phyloP scores from a whole-genome alignment of 2,329 filamentous ascomycete genomes.

The Aspergillus piperis region DNA sequence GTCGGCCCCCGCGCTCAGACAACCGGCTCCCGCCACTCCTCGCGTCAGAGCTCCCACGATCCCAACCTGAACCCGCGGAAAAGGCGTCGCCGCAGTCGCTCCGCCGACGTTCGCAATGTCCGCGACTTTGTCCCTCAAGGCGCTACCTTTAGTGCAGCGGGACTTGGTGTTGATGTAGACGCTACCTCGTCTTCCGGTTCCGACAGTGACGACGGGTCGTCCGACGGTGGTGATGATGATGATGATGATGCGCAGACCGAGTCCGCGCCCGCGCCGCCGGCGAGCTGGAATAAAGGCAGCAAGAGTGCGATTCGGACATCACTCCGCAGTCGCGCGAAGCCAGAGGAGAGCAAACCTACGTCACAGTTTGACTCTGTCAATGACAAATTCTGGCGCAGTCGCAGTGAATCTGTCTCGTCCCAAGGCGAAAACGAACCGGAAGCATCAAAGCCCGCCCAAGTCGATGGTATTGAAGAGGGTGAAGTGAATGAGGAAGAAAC shows the following conservation, averaged over 20 bases:
- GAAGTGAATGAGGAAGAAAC: slow-evolving; percentile 28
- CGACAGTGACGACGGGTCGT: slow-evolving; percentile 16
- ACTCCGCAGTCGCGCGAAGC: slow-evolving; percentile 34
- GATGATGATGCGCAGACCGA: slow-evolving; percentile 14
- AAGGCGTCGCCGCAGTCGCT: slow-evolving; percentile 30
- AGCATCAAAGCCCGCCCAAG: slow-evolving; percentile 14
- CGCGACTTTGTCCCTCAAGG: slow-evolving; percentile 43
- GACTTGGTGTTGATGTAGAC: slow-evolving; percentile 36
- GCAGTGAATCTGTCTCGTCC: slow-evolving; percentile 36
- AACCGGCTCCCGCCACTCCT: slow-evolving; percentile 25
- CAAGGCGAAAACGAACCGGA: slow-evolving; percentile 12
- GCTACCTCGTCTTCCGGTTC: slow-evolving; percentile 34
- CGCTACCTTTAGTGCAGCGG: slow-evolving; percentile 35
- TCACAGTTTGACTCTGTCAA: slow-evolving; percentile 40
- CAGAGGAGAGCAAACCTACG: slow-evolving; percentile 16
- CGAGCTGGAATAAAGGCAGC: slow-evolving; percentile 50
- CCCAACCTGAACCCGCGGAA: slow-evolving; percentile 28
- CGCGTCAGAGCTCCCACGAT: slow-evolving; percentile 23
- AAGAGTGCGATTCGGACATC: slow-evolving; percentile 46
- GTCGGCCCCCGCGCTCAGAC: slow-evolving; percentile 40
- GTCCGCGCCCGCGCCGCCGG: slow-evolving; percentile 24
- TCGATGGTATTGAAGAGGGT: slow-evolving; percentile 29
- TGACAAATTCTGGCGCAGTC: slow-evolving; percentile 40
- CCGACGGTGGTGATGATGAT: slow-evolving; percentile 12
- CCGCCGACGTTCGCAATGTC: slow-evolving; percentile 26